Conservation (phyloP, 2,329 filamentous ascomycete species). For the Colletotrichum eremochloae region DNA sequence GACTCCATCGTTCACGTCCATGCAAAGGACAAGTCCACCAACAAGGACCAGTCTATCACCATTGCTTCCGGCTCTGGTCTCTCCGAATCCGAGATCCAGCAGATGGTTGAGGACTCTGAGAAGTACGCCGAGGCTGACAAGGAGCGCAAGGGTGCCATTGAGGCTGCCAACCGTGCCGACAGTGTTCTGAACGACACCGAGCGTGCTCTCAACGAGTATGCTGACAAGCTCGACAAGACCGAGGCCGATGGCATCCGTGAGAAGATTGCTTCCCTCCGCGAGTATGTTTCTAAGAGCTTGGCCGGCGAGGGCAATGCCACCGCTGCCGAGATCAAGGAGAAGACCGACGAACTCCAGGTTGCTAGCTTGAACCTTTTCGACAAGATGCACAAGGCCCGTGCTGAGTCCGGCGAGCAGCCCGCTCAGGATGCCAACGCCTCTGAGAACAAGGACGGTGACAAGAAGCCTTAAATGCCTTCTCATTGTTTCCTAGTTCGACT, state of each 20-base stretch:
- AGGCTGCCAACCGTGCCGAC: conserved; percentile 97
- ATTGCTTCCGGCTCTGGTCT: conserved; percentile 98
- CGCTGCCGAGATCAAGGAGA: conserved; percentile 95
- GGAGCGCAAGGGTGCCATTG: conserved; percentile 95
- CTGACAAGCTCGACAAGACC: conserved; percentile 95
- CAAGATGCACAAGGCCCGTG: conserved; percentile 99
- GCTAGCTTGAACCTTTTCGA: conserved; percentile 97
- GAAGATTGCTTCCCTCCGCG: conserved; percentile 89
- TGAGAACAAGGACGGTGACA: conserved; percentile 76
- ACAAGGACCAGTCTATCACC: conserved; percentile 99
- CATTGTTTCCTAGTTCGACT: conserved; percentile 45
- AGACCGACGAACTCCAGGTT: conserved; percentile 97
- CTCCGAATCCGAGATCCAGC: conserved; percentile 92
- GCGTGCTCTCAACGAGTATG: conserved; percentile 96
- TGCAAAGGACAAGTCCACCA: conserved; percentile 98
- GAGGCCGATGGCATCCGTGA: conserved; percentile 94
- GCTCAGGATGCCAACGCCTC: conserved; percentile 70
- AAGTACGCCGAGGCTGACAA: conserved; percentile 95
- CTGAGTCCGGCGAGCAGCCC: conserved; percentile 72
- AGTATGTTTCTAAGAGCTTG: conserved; percentile 95
- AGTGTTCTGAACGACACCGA: conserved; percentile 97
- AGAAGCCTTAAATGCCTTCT: conserved; percentile 69
- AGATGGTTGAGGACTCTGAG: conserved; percentile 98
- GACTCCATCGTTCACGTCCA: conserved; percentile 98
- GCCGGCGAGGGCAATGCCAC: conserved; percentile 88